phyloP scores from a whole-genome alignment of 768 basidiomycete species.

The Auricularia cornea region DNA sequence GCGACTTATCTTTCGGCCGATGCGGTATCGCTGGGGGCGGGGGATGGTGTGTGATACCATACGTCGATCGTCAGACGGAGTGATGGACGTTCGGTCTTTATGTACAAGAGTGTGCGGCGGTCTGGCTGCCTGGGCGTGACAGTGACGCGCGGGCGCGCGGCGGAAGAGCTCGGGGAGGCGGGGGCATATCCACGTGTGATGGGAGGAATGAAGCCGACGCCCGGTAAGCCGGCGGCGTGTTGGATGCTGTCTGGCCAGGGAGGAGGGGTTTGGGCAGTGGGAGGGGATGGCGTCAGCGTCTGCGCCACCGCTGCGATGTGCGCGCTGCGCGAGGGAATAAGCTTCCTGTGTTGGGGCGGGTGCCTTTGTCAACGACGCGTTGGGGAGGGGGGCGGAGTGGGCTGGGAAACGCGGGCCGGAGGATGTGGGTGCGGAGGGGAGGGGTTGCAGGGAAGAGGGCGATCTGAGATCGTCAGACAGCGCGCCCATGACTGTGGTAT shows the following conservation, averaged over 20 bases:
- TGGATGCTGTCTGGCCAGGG: neutral
- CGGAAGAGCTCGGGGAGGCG: too few relatives aligned
- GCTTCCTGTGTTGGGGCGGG: neutral
- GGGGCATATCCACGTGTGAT: too few relatives aligned
- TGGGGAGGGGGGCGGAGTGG: neutral
- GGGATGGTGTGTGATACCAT: too few relatives aligned
- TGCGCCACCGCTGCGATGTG: neutral
- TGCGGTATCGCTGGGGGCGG: too few relatives aligned
- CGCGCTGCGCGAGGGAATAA: neutral
- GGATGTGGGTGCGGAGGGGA: too few relatives aligned
- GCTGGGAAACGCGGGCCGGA: too few relatives aligned
- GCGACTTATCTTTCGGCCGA: too few relatives aligned
- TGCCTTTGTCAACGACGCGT: neutral
- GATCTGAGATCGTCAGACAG: neutral
- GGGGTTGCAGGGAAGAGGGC: neutral
- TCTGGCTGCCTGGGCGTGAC: too few relatives aligned
- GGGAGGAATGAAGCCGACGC: neutral
- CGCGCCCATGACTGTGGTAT: neutral
- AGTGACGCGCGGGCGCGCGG: too few relatives aligned
- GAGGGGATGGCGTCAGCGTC: neutral
- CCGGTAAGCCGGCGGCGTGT: neutral
- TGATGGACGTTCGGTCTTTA: too few relatives aligned
- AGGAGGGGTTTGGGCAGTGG: neutral
- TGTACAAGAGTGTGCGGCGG: too few relatives aligned
- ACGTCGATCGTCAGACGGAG: too few relatives aligned